A percentile compares a stretch with the other conserved stretches of the same genome.
Conservation (phyloP, 495 filamentous ascomycete genomes). For the Annulohypoxylon bovei region DNA sequence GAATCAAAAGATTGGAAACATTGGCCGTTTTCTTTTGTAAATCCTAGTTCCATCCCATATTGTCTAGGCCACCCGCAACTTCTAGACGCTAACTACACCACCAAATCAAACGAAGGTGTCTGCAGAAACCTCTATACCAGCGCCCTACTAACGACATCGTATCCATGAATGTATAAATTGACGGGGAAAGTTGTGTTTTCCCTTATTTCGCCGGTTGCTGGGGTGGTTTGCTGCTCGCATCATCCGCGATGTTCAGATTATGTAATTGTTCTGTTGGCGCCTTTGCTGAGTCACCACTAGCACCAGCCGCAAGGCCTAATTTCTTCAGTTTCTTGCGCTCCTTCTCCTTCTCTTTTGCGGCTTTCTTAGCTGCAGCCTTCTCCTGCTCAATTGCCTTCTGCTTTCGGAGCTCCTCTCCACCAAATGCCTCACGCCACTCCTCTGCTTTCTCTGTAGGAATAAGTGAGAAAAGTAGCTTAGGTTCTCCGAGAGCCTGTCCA, state of each 20-base stretch:
- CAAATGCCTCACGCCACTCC: constrained; percentile 84
- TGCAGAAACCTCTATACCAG: constrained; percentile 40
- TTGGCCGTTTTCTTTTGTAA: not conserved
- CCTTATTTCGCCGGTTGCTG: constrained; percentile 7
- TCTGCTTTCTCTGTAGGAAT: constrained; percentile 85
- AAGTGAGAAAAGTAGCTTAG: constrained; percentile 81
- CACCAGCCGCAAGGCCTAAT: constrained; percentile 46
- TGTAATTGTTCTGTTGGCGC: constrained; percentile 40
- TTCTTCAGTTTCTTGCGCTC: constrained; percentile 63
- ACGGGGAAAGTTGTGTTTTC: not conserved
- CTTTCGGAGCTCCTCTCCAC: constrained; percentile 64
- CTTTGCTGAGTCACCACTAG: constrained; percentile 42
- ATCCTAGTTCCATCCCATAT: not conserved
- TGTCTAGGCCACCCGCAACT: not conserved
- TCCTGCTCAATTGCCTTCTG: constrained; percentile 43
- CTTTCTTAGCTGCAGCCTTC: constrained; percentile 72
- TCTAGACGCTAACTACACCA: constrained; percentile 11
- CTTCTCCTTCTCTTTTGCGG: constrained; percentile 57
- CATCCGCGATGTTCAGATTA: constrained; percentile 25
- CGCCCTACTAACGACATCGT: constrained; percentile 30
- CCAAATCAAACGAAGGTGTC: constrained; percentile 18
- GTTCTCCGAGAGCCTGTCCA: constrained; percentile 83
- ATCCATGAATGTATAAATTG: constrained; percentile 4
- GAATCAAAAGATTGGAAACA: not conserved
- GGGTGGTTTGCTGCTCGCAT: not conserved